A percentile compares a stretch with the other conserved stretches of the same genome.
These are phyloP conservation scores for Lactuca sativa DNA, from an alignment of 129 eudicot species.

Conservation along the genomic window DNA sequence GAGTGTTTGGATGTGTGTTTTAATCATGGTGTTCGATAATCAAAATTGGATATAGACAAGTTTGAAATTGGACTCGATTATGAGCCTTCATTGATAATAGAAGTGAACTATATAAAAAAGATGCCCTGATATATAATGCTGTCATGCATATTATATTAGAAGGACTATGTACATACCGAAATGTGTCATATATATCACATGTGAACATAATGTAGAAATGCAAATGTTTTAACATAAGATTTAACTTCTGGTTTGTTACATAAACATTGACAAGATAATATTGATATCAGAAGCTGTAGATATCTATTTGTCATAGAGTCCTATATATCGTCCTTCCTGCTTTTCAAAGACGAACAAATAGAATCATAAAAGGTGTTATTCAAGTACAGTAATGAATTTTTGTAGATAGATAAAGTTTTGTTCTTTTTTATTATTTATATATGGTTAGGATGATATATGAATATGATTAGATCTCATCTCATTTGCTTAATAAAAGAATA, in stretches of 20 bases:
- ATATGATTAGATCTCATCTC: background rate
- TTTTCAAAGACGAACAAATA: conserved; percentile 21
- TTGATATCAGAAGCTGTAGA: background rate
- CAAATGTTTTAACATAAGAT: background rate
- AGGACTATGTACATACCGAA: background rate
- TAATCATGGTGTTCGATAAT: no score
- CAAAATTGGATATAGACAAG: no score
- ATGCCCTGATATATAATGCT: background rate
- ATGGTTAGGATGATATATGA: background rate
- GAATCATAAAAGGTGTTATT: conserved; percentile 18
- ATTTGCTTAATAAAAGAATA: background rate
- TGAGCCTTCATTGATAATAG: background rate
- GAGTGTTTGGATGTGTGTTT: background rate
- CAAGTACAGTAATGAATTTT: conserved; percentile 24
- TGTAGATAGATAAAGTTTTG: background rate
- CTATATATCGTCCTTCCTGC: background rate
- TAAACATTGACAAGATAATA: background rate
- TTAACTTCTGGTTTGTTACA: background rate
- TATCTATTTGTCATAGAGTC: background rate
- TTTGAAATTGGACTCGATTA: background rate
- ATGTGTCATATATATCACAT: background rate
- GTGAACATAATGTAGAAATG: background rate
- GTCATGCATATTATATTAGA: background rate
- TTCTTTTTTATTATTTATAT: background rate
- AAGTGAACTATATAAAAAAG: background rate